Percentiles rank a stretch among this genome's conserved stretches.
Evolutionary conservation across 805 yeast genomes (phyloP).

Genomic region (Candida alai): DNA sequence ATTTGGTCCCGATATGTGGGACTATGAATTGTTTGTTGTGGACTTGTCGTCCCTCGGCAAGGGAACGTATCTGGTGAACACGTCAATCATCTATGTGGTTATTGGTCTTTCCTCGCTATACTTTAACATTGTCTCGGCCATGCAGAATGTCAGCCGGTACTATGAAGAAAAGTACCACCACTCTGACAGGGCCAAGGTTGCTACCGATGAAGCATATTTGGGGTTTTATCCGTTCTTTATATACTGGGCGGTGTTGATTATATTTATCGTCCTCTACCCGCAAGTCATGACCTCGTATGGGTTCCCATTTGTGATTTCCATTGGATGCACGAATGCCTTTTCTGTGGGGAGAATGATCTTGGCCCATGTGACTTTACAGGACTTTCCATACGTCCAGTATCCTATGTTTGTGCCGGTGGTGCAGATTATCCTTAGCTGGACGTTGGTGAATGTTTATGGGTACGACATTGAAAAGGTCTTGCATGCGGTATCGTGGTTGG

Average conservation of each 20-base stretch:
- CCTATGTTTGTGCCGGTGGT: conserved; percentile 63
- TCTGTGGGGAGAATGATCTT: conserved; percentile 87
- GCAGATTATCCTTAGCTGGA: conserved; percentile 38
- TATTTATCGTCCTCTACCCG: conserved; percentile 50
- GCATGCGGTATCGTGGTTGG: conserved; percentile 55
- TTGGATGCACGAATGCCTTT: conserved; percentile 76
- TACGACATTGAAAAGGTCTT: conserved; percentile 42
- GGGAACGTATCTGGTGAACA: conserved; percentile 32
- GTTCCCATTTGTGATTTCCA: conserved; percentile 59
- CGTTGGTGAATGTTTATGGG: conserved; percentile 34
- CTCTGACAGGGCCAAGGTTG: conserved; percentile 22
- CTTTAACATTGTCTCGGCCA: conserved; percentile 67
- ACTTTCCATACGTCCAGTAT: conserved; percentile 68
- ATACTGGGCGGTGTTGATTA: conserved; percentile 46
- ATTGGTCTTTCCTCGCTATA: conserved; percentile 52
- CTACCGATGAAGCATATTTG: conserved; percentile 39
- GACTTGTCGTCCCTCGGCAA: conserved; percentile 28
- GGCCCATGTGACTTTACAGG: conserved; percentile 78
- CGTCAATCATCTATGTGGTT: conserved; percentile 42
- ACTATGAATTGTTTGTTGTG: conserved; percentile 35
- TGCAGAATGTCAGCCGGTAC: conserved; percentile 51
- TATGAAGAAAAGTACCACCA: conserved; percentile 31
- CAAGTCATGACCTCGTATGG: conserved; percentile 42
- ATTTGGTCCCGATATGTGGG: conserved; percentile 71
- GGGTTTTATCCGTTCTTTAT: conserved; percentile 69